phyloP scores from a whole-genome alignment of 805 yeast species.

The Nakazawaea ishiwadae region DNA sequence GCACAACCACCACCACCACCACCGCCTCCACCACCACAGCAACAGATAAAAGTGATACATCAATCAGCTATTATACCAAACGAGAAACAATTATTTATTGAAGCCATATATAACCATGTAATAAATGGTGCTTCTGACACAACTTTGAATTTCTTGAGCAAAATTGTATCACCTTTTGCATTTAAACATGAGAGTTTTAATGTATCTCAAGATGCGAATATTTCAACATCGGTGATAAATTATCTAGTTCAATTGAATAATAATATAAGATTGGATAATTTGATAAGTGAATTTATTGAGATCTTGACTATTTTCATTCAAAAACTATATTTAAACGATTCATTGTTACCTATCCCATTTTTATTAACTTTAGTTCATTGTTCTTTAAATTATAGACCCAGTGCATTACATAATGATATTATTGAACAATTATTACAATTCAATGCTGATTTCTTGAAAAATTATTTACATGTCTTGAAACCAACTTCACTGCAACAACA shows the following conservation, averaged over 20 bases:
- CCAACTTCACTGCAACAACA: conserved; percentile 14
- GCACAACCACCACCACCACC: neutral
- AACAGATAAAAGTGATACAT: conserved; percentile 19
- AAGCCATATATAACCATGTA: conserved; percentile 26
- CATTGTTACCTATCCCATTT: conserved; percentile 50
- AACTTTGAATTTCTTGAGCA: conserved; percentile 29
- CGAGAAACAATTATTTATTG: conserved; percentile 36
- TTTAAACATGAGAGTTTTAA: conserved; percentile 21
- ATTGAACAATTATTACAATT: conserved; percentile 27
- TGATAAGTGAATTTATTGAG: conserved; percentile 38
- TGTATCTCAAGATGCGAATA: conserved; percentile 23
- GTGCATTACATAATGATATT: conserved; percentile 44
- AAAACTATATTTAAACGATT: conserved; percentile 15
- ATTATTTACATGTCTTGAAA: conserved; percentile 22
- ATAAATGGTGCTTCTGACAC: conserved; percentile 30
- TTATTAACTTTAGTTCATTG: conserved; percentile 53
- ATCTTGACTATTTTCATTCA: conserved; percentile 26
- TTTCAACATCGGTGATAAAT: conserved; percentile 31
- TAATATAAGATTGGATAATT: conserved; percentile 41
- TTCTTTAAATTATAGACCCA: conserved; percentile 53
- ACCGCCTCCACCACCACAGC: neutral
- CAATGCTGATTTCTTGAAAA: conserved; percentile 20
- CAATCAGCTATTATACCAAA: conserved; percentile 27
- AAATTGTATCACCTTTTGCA: conserved; percentile 26
- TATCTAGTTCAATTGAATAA: conserved; percentile 39